Conservation (phyloP, 2,329 filamentous ascomycete species). For the Pseudogymnoascus sp. region DNA sequence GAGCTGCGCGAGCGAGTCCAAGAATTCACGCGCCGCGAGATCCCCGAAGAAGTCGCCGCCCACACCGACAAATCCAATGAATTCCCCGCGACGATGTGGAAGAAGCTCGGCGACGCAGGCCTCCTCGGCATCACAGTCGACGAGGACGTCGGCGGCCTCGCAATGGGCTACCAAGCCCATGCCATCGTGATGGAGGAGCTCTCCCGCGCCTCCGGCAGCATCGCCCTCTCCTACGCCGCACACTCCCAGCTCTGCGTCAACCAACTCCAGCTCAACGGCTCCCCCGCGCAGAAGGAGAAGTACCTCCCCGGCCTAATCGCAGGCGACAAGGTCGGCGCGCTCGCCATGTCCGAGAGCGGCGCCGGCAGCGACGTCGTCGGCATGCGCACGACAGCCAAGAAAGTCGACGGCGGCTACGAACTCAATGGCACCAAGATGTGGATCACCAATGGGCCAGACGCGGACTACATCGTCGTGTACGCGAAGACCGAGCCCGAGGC, state of each 20-base stretch:
- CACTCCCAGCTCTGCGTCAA: constrained; percentile 96
- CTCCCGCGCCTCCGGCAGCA: constrained; percentile 72
- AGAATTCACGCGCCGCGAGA: constrained; percentile 83
- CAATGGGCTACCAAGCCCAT: constrained; percentile 93
- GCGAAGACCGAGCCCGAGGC: constrained; percentile 80
- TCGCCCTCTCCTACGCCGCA: constrained; percentile 86
- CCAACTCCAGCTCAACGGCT: constrained; percentile 86
- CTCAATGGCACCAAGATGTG: constrained; percentile 96
- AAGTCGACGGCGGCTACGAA: constrained; percentile 75
- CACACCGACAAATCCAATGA: constrained; percentile 77
- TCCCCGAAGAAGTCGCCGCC: constrained; percentile 72
- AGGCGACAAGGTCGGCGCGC: constrained; percentile 71
- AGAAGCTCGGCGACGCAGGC: constrained; percentile 82
- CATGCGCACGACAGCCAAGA: constrained; percentile 80
- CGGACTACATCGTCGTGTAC: constrained; percentile 90
- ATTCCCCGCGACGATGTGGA: constrained; percentile 89
- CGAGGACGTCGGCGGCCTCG: constrained; percentile 81
- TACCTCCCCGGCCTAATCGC: constrained; percentile 75
- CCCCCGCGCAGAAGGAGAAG: constrained; percentile 64
- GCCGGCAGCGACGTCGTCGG: constrained; percentile 89
- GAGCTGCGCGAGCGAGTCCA: constrained; percentile 46
- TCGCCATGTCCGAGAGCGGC: constrained; percentile 92
- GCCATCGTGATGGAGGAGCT: constrained; percentile 94
- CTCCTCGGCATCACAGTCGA: constrained; percentile 90
- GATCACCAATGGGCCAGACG: constrained; percentile 97